phyloP scores from a whole-genome alignment of 805 yeast genomes.

The Candida corydali region DNA sequence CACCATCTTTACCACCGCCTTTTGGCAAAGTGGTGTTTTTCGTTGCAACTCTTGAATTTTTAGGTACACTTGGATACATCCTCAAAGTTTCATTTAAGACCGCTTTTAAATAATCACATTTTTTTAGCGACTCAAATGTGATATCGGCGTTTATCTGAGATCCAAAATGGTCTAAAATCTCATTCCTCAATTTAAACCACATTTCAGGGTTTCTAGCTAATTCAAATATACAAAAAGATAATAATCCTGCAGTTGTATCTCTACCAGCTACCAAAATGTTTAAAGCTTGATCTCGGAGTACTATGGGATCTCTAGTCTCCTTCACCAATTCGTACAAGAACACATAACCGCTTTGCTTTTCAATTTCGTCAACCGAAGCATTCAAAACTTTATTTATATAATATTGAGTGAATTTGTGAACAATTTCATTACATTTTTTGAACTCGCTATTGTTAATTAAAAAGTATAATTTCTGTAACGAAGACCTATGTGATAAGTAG shows the following conservation, averaged over 20 bases:
- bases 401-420: slow-evolving; percentile 26
- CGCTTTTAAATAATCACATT: slow-evolving; percentile 28
- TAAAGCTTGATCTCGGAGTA: slow-evolving; percentile 34
- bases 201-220: slow-evolving; percentile 28
- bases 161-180: slow-evolving; percentile 24
- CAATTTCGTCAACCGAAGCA: slow-evolving; percentile 24
- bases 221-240: slow-evolving; percentile 26
- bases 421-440: slow-evolving; percentile 25
- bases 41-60: slow-evolving; percentile 23
- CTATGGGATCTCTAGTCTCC: slow-evolving; percentile 31
- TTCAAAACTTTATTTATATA: slow-evolving; percentile 29
- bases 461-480: slow-evolving; percentile 28
- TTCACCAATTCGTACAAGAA: slow-evolving; percentile 37
- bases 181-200: slow-evolving; percentile 24
- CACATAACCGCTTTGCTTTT: slow-evolving; percentile 26
- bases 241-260: slow-evolving; percentile 32
- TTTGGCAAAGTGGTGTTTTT: slow-evolving; percentile 25
- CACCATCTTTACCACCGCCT: slow-evolving; percentile 32
- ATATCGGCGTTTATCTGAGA: slow-evolving; percentile 18
- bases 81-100: slow-evolving; percentile 28
- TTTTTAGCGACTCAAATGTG: slow-evolving; percentile 30
- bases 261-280: slow-evolving; percentile 38
- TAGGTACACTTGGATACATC: slow-evolving; percentile 32
- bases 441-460: slow-evolving; percentile 27
- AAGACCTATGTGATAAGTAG: slow-evolving; percentile 27